Base-by-base conservation (phyloP, 78 protist genomes). In the Dictyostelium brefeldianum region DNA sequence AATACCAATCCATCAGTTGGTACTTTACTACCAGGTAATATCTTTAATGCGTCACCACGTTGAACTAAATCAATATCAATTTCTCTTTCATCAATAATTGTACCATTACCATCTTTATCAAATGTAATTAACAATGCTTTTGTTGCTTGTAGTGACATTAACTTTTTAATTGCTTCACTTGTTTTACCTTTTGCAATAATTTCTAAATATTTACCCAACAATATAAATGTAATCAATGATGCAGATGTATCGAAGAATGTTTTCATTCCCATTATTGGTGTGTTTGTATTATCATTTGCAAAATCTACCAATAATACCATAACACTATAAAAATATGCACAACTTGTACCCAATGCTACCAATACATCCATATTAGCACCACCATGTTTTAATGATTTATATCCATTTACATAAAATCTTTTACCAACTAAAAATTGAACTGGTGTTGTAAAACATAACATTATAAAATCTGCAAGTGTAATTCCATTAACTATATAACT, bases 351-450 rank as follows among this genome's bases (percentile, higher is more conserved):
- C 12, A 98, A 53, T 14, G 81, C 96, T 2, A 95, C 96, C 64
- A 98, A 95, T 29, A 96, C 98, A 85, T 97, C 98, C 99, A 98
- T 98, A 81, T 89, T 96, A 1, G 98, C 94, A 9, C 83, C 47
- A 29, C 96, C 89, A 87, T 96, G 96, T 22, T 67, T 62, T 9
- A 98, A 69, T 25, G 98, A 89, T 15, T 5, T 53, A 29, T 22
- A 80, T 4, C 97, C 97, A 36, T 78, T 74, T 9, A 89, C 67
- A 95, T 96, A 96, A 83, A 98, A 98, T 56, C 31, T 87, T 29
- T 50, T 15, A 46, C 98, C 98, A 71, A 89, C 46, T 48, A n/a
- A 7, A 46, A 97, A 80, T 83, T 97, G 97, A 43, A 94, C 96
- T 5, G 97, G 97, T 59, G 97, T 89, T 25, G 95, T 53, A 10